A percentile compares a stretch with the other conserved stretches of the same genome.
Evolutionary conservation across 257 asterid genomes (phyloP).

Genomic region (Solanum virginianum): DNA sequence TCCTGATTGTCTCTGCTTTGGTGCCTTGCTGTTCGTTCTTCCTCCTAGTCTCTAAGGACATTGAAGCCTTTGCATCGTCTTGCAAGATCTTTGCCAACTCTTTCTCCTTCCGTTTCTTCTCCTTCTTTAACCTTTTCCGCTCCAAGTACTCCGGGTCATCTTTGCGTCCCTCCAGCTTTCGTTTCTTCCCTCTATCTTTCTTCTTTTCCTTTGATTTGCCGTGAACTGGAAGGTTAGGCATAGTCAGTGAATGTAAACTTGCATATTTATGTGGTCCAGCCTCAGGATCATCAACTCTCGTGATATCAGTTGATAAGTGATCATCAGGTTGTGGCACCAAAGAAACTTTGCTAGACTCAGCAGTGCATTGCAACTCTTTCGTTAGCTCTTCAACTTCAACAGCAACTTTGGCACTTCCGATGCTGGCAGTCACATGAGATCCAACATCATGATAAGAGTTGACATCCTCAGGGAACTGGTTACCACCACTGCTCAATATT

Average conservation of each 20-base stretch:
- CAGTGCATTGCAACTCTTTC: constrained; percentile 84
- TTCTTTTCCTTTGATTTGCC: constrained; percentile 20
- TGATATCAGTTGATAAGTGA: constrained; percentile 12
- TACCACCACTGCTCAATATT: constrained; percentile 45
- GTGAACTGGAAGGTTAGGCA: constrained; percentile 1
- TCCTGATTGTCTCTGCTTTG: background rate
- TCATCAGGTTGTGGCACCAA: constrained; percentile 19
- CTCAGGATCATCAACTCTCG: constrained; percentile 19
- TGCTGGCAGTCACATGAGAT: constrained; percentile 88
- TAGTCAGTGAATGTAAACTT: constrained; percentile 15
- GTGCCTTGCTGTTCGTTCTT: background rate
- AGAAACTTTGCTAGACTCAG: constrained; percentile 77
- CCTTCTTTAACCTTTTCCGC: constrained; percentile 59
- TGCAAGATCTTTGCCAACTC: constrained; percentile 57
- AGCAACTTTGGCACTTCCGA: constrained; percentile 72
- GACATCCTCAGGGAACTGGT: constrained; percentile 67
- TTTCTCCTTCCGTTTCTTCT: constrained; percentile 81
- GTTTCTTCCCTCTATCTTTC: constrained; percentile 43
- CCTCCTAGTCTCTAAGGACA: constrained; percentile 1
- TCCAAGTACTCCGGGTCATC: constrained; percentile 54
- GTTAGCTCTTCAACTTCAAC: constrained; percentile 48
- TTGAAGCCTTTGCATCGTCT: constrained; percentile 20
- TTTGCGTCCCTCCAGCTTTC: constrained; percentile 27
- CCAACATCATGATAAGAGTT: constrained; percentile 87
- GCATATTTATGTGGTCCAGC: constrained; percentile 25